A percentile compares a stretch with the other conserved stretches of the same genome.
Conservation (phyloP, 2,329 filamentous ascomycete genomes). For the Phyllosticta capitalensis region DNA sequence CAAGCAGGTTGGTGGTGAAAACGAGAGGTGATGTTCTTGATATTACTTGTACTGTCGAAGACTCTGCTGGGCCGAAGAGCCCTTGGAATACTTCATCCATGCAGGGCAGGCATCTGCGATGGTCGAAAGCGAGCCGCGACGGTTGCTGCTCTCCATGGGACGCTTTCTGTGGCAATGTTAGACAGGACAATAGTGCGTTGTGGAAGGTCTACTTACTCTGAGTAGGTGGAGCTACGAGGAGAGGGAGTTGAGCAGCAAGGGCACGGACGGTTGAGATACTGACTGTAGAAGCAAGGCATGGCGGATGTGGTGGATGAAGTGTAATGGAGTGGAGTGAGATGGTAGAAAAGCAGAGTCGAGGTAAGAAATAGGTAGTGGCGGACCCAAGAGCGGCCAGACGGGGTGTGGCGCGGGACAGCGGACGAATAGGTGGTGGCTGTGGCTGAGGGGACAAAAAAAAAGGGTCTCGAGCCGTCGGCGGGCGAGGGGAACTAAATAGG, state of each 20-base stretch:
- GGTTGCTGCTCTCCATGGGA: background rate
- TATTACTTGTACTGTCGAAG: background rate
- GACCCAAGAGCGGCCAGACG: background rate
- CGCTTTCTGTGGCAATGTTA: background rate
- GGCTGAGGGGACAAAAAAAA: background rate
- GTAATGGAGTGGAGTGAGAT: background rate
- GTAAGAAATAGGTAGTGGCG: background rate
- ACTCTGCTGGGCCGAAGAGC: background rate
- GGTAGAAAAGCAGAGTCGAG: background rate
- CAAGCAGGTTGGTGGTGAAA: background rate
- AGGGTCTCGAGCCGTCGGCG: background rate
- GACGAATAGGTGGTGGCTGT: background rate
- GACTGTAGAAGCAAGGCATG: background rate
- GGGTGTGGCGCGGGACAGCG: background rate
- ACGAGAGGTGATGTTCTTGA: background rate
- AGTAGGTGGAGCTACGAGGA: background rate
- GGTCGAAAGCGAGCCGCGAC: background rate
- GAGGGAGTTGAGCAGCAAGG: background rate
- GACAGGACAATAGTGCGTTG: background rate
- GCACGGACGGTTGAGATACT: background rate
- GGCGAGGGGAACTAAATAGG: background rate
- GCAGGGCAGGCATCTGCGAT: background rate
- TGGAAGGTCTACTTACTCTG: background rate
- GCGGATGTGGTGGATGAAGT: background rate
- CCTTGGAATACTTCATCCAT: background rate